Conservation (phyloP, 2,329 filamentous ascomycete species). For the Hypocreales sp. region DNA sequence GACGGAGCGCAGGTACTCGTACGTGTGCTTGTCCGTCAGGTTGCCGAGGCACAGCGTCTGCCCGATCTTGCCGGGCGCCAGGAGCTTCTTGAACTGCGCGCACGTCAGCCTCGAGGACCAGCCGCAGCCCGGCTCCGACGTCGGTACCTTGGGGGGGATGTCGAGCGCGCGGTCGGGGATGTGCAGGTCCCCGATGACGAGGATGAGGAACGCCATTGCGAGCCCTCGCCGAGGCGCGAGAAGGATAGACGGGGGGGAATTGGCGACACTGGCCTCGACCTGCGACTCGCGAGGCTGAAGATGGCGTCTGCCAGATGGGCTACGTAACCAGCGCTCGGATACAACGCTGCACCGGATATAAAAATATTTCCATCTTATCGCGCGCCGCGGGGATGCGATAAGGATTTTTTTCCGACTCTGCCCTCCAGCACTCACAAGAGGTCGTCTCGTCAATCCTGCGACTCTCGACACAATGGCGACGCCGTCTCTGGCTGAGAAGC, state of each 20-base stretch:
- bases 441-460: too few relatives aligned
- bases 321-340: too few relatives aligned
- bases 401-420: slow-evolving; percentile 10
- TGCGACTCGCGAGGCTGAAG: too few relatives aligned
- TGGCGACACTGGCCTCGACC: too few relatives aligned
- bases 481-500: slow-evolving; percentile 62
- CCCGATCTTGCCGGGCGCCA: slow-evolving; percentile 69
- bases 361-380: slow-evolving; percentile 9
- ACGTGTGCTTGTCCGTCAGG: slow-evolving; percentile 64
- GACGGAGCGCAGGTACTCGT: slow-evolving; percentile 64
- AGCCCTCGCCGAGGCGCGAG: too few relatives aligned
- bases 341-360: too few relatives aligned
- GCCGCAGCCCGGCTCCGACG: not conserved
- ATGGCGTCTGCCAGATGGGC: too few relatives aligned
- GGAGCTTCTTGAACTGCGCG: slow-evolving; percentile 66
- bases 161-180: slow-evolving; percentile 86
- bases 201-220: slow-evolving; percentile 68
- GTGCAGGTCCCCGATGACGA: slow-evolving; percentile 86
- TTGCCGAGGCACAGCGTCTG: slow-evolving; percentile 71
- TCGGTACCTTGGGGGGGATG: slow-evolving; percentile 68
- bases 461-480: slow-evolving; percentile 15
- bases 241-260: too few relatives aligned
- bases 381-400: slow-evolving; percentile 7
- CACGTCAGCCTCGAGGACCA: not conserved
- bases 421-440: too few relatives aligned